A percentile compares a stretch with the other conserved stretches of the same genome.
These are phyloP conservation scores for Mycosphaerella sp. DNA, from an alignment of 2,329 filamentous ascomycete species.

Conservation along the genomic window DNA sequence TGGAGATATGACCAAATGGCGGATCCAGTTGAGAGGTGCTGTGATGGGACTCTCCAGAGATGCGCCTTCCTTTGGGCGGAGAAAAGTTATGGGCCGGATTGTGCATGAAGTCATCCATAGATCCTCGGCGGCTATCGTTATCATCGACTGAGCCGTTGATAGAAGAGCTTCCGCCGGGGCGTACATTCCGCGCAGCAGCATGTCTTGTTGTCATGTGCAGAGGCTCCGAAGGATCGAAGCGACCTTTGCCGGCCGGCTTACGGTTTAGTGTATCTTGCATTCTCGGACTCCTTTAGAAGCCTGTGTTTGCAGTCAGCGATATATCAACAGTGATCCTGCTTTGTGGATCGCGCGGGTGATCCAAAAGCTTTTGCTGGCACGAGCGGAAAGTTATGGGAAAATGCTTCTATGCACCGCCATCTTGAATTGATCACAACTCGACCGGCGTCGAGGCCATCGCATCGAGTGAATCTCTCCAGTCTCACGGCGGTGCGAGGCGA, in stretches of 20 bases:
- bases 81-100: slow-evolving; percentile 23
- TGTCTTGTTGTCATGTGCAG: slow-evolving; percentile 46
- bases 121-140: slow-evolving; percentile 21
- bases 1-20: slow-evolving; percentile 9
- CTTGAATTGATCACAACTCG: background rate
- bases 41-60: slow-evolving; percentile 18
- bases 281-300: slow-evolving; percentile 8
- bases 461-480: background rate
- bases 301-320: slow-evolving; percentile 5
- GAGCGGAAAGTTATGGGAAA: background rate
- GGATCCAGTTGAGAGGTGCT: slow-evolving; percentile 12
- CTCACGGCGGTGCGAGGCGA: background rate
- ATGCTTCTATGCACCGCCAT: background rate
- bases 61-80: slow-evolving; percentile 18
- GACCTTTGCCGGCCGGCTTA: slow-evolving; percentile 13
- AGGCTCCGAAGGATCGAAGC: slow-evolving; percentile 43
- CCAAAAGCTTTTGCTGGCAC: background rate
- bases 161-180: slow-evolving; percentile 20
- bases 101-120: slow-evolving; percentile 23
- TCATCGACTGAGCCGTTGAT: slow-evolving; percentile 25
- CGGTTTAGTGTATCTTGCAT: slow-evolving; percentile 5
- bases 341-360: background rate
- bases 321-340: background rate
- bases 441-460: background rate
- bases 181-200: slow-evolving; percentile 18